Base-by-base conservation (phyloP, 1,139 yeast species). In the Candida freyschussii region DNA sequence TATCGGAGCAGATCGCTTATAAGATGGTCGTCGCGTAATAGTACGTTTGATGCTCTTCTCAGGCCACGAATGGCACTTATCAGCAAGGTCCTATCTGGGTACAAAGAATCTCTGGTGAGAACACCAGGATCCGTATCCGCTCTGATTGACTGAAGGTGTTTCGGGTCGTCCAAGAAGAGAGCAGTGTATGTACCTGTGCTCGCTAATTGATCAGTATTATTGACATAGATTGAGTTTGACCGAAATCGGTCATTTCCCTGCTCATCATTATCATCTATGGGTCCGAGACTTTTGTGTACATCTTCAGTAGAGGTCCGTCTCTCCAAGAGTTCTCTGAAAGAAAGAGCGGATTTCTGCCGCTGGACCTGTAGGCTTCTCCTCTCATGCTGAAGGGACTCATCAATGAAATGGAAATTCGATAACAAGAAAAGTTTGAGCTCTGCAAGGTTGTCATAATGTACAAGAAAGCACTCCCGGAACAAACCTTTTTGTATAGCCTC, bases 1-100 rank as follows among this genome's bases (percentile, higher is more conserved):
- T 43, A 31, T 5, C 32, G 12, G 9, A 49, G 21, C 11, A 50
- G 17, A 13, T 37, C 39, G 9, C 34, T 18, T 2, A 40, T 21
- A 17, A 59, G 45, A 2, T 43, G 36, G n/a, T 37, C 38, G 13
- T 47, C 33, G 12, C 52, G 20, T 6, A 47, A 37, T 12, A 58
- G 43, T 13, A 66, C 55, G 26, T 61, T 54, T 3, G 75, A 56
- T 33, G 67, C 63, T 40, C 69, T 69, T 24, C 77, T 59, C 19
- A 72, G 43, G 0, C 78, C 78, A 17, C 77, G 77, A 18, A 70
- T 60, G 1, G 77, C 75, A 12, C 73, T 60, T 20, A 70, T 54
- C 21, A 71, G 25, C 27, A 40, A 29, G n/a, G 24, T 32, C 18
- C 37, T 34, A 10, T n/a, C 19, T 29, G 15, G 18, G 26, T 19